phyloP scores from a whole-genome alignment of 1,284 basidiomycete genomes.

The Ustanciosporium gigantosporum region DNA sequence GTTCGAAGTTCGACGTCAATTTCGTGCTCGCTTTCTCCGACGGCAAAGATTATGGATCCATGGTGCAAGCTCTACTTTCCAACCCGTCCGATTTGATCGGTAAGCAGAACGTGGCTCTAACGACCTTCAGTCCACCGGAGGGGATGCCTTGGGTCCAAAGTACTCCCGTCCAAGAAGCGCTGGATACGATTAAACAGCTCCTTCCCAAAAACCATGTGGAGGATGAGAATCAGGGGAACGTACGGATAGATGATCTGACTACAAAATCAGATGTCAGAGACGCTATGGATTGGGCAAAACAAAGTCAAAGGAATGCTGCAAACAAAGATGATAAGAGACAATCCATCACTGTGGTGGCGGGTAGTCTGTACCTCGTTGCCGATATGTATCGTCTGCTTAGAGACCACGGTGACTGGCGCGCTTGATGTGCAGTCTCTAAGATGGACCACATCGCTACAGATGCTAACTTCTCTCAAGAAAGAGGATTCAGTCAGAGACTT shows the following conservation, averaged over 20 bases:
- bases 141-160: constrained; percentile 59
- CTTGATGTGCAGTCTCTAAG: no score
- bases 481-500: no score
- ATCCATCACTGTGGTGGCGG: constrained; percentile 47
- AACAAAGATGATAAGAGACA: no score
- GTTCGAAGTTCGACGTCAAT: constrained; percentile 21
- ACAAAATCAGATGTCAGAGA: constrained; percentile 7
- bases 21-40: constrained; percentile 54
- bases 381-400: constrained; percentile 43
- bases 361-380: constrained; percentile 56
- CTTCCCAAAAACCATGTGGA: neutral
- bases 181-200: constrained; percentile 4
- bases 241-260: constrained; percentile 14
- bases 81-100: constrained; percentile 2
- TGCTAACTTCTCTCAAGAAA: no score
- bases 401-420: no score
- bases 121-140: constrained; percentile 54
- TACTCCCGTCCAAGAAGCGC: constrained; percentile 7
- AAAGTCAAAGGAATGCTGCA: neutral
- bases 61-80: constrained; percentile 38
- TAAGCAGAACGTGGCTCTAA: constrained; percentile 43
- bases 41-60: constrained; percentile 48
- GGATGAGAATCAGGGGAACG: neutral
- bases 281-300: constrained; percentile 32
- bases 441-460: no score